These are phyloP conservation scores for Nothopassalora personata DNA, from an alignment of 2,329 filamentous ascomycete genomes.

Conservation along the genomic window DNA sequence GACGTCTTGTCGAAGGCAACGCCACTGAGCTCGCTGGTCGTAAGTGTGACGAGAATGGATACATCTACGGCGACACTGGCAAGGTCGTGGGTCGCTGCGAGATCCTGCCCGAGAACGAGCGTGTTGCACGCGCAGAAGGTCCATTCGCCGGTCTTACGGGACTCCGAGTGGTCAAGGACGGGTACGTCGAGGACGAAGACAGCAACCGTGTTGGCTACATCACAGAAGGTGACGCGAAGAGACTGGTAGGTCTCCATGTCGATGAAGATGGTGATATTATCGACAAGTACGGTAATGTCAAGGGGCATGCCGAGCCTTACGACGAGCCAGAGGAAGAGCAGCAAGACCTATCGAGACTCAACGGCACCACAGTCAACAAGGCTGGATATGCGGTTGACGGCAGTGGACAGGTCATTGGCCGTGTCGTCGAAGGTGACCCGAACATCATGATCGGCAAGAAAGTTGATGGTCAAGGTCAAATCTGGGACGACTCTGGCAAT, in stretches of 20 bases:
- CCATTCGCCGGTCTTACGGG: slow-evolving; percentile 65
- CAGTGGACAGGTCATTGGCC: slow-evolving; percentile 54
- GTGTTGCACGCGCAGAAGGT: slow-evolving; percentile 55
- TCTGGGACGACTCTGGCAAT: slow-evolving; percentile 59
- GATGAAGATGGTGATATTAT: slow-evolving; percentile 80
- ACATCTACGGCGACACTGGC: slow-evolving; percentile 52
- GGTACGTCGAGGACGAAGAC: slow-evolving; percentile 71
- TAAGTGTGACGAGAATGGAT: slow-evolving; percentile 52
- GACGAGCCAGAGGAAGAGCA: slow-evolving; percentile 44
- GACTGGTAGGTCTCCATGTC: slow-evolving; percentile 65
- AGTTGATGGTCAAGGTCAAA: slow-evolving; percentile 58
- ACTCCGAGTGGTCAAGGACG: slow-evolving; percentile 63
- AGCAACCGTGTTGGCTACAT: slow-evolving; percentile 71
- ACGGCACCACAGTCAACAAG: slow-evolving; percentile 60
- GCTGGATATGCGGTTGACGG: slow-evolving; percentile 57
- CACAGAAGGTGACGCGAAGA: slow-evolving; percentile 64
- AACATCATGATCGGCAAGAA: slow-evolving; percentile 55
- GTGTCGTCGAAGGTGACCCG: slow-evolving; percentile 53
- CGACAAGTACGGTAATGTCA: slow-evolving; percentile 64
- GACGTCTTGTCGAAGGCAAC: slow-evolving; percentile 53
- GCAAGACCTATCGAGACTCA: slow-evolving; percentile 55
- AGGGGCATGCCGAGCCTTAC: slow-evolving; percentile 57
- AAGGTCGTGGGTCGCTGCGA: slow-evolving; percentile 55
- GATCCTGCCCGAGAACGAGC: slow-evolving; percentile 54
- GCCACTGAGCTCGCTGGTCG: slow-evolving; percentile 53